Base-by-base conservation (phyloP, 805 yeast species). In the Candida patagonica region DNA sequence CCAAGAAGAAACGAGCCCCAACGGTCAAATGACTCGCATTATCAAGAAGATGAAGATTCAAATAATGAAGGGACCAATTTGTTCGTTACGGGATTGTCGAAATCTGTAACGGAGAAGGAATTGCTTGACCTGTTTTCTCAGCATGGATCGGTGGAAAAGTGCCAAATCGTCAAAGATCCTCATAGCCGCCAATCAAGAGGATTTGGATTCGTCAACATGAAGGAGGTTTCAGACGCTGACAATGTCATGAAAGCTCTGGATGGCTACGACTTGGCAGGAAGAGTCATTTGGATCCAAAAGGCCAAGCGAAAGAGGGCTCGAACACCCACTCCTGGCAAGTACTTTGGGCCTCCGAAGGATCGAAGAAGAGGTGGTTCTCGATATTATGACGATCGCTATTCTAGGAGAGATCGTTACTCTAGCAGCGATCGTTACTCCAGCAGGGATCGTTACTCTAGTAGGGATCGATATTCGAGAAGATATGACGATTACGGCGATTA, bases 191-290 rank as follows among this genome's bases (percentile, higher is more conserved):
- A 54, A 21, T 61, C 73, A 6, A 63, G 71, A 43, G 77, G 77
- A 1, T 72, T 68, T 52, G 78, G 76, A 6, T 73, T 73, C 46
- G 69, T 71, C 16, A 59, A 66, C 32, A 69, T 71, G 51, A 53
- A 44, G 30, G 56, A 62, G n/a, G 54, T 55, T n/a, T 66, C 60
- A n/a, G 57, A 58, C 2, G 74, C 73, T 41, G 63, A 61, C 37
- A 58, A 60, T n/a, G 76, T 75, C 1, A 51, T 66, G 13, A 52
- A 49, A n/a, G 69, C 60, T 35, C 63, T 71, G 60, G 62, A 65
- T 43, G 74, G 74, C 1, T 44, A 50, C 5, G 51, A 59, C 5
- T 41, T 71, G 6, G 69, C 66, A 13, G 66, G 67, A 13, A 56
- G 65, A 34, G 56, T 68, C 2, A 61, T 73, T 16, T 52, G 67